Percentiles rank a stretch among this genome's conserved stretches.
These are phyloP conservation scores for Xylaria sp. DNA, from an alignment of 2,329 filamentous ascomycete species.

Conservation along the genomic window DNA sequence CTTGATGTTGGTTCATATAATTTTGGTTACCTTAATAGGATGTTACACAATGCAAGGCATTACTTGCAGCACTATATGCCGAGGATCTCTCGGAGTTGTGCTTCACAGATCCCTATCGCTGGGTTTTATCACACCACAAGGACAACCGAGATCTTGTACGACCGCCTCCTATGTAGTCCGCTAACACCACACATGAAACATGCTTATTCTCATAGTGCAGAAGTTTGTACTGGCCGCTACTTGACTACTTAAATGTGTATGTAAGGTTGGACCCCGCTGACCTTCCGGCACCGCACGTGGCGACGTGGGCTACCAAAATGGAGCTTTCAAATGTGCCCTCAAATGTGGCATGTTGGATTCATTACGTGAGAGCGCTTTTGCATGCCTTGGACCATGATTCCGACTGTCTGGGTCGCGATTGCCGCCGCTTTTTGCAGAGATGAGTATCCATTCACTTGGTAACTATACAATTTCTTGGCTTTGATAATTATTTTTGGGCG, in stretches of 20 bases:
- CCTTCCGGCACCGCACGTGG: constrained; percentile 26
- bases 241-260: neutral
- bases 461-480: constrained; percentile 10
- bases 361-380: constrained; percentile 12
- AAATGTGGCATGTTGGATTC: constrained; percentile 2
- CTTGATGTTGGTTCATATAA: neutral
- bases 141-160: constrained; percentile 1
- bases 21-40: constrained; percentile 2
- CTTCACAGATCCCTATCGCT: neutral
- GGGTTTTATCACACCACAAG: neutral
- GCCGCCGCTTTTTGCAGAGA: neutral
- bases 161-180: neutral
- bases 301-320: constrained; percentile 8
- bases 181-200: constrained; percentile 2
- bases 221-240: neutral
- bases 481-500: neutral
- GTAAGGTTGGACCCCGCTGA: constrained; percentile 14
- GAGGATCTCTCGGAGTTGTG: neutral
- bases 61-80: constrained; percentile 6
- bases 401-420: constrained; percentile 15
- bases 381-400: constrained; percentile 20
- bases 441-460: constrained; percentile 17
- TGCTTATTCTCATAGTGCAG: neutral
- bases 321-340: constrained; percentile 13
- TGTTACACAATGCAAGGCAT: constrained; percentile 11